Evolutionary conservation across 2,329 filamentous ascomycete genomes (phyloP), one percentile per base, ranked within the genome.

Genomic region (Fusarium napiforme): DNA sequence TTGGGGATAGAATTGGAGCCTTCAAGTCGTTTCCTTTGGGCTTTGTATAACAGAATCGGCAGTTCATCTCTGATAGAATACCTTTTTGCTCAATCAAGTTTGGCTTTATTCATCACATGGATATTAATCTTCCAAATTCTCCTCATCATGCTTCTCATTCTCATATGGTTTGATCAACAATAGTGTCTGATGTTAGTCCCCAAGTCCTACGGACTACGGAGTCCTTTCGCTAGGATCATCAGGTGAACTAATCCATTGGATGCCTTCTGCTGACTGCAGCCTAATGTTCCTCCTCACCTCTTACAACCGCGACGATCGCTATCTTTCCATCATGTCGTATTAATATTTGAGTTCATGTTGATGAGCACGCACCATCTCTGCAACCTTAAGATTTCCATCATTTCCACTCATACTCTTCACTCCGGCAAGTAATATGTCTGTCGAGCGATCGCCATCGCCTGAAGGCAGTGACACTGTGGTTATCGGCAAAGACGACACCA

Each of bases 401-500:
- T 39, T n/a, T 16, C 28, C 7, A 12, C 32, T 8, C 12, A 56
- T n/a, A 37, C 36, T 57, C 11, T 32, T 37, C 9, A 15, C 4
- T n/a, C n/a, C 7, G 30, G 11, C 23, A 2, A 45, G 23, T 40
- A 57, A 11, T 6, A 65, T 71, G 60, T 28, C 49, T 36, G 26
- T n/a, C 34, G 15, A 63, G 30, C 42, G 26, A 9, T 32, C 43
- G 12, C n/a, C 39, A n/a, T 63, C 50, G 18, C 42, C 45, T 7
- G 60, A 65, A n/a, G 67, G 64, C 18, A 73, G 61, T 30, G 73
- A 72, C 5, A 19, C 61, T 30, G 60, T 75, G 26, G 11, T 75
- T 9, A 42, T 75, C 11, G 46, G 39, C 16, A 59, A 34, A 46
- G 64, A 60, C 21, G 67, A 82, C 43, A 60, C 79, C 36, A 80